A percentile compares a stretch with the other conserved stretches of the same genome.
These are phyloP conservation scores for Tubosaeta sp. DNA, from an alignment of 768 basidiomycete genomes.

Conservation along the genomic window DNA sequence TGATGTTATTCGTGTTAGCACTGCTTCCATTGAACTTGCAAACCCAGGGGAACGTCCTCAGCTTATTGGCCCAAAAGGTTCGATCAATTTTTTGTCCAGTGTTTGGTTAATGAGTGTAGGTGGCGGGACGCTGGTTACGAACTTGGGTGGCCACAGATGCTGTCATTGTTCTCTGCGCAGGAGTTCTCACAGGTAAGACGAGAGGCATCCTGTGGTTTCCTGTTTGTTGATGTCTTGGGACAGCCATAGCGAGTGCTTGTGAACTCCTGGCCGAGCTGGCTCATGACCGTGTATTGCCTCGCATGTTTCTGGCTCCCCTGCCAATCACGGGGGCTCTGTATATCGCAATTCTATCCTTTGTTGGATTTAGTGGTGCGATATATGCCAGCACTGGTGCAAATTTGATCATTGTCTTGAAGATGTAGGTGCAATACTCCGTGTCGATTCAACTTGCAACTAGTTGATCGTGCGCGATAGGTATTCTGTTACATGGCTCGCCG, in stretches of 20 bases:
- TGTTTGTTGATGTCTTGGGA: not conserved
- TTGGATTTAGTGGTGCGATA: slow-evolving; percentile 45
- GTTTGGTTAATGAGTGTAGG: slow-evolving; percentile 30
- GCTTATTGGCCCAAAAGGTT: slow-evolving; percentile 56
- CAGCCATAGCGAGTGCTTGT: slow-evolving; percentile 55
- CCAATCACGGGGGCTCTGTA: slow-evolving; percentile 51
- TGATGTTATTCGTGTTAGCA: slow-evolving; percentile 60
- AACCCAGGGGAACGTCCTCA: slow-evolving; percentile 56
- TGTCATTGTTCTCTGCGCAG: slow-evolving; percentile 66
- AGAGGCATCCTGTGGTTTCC: not conserved
- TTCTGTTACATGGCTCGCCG: slow-evolving; percentile 60
- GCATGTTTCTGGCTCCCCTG: slow-evolving; percentile 42
- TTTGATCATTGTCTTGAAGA: slow-evolving; percentile 53
- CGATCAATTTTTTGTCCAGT: not conserved
- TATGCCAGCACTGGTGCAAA: slow-evolving; percentile 57
- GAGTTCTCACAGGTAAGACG: slow-evolving; percentile 57
- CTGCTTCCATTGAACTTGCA: slow-evolving; percentile 51
- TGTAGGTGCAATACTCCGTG: slow-evolving; percentile 33
- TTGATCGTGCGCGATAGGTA: slow-evolving; percentile 40
- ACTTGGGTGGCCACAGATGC: slow-evolving; percentile 63
- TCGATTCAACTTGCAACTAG: not conserved
- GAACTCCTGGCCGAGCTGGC: slow-evolving; percentile 57
- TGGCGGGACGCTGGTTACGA: slow-evolving; percentile 58
- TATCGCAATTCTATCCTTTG: slow-evolving; percentile 48
- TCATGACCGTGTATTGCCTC: slow-evolving; percentile 56